Base-by-base conservation (phyloP, 495 filamentous ascomycete genomes). In the Xylona heveae region DNA sequence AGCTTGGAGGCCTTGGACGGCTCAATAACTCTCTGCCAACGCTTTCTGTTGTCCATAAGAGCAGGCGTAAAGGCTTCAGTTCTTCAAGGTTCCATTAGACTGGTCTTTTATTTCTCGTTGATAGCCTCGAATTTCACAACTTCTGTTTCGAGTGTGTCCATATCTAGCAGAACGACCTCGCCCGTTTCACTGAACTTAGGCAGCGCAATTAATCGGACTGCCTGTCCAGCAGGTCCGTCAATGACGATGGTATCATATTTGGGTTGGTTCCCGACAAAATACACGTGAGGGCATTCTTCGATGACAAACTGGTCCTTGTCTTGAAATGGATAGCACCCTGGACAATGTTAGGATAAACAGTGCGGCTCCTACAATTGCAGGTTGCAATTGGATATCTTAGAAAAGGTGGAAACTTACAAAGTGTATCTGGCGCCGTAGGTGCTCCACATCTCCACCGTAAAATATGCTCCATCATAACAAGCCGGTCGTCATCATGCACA, bases 311-410 rank as follows among this genome's bases (percentile, higher is more conserved):
- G 83, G 44, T 99, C 88, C 28, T 77, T 64, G 23, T 78, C 71
- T 55, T 93, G 79, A 54, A 90, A 95, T 6, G 88, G 88, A 49
- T 94, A 95, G 34, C 75, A 77, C 85, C 83, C 82, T 92, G 38
- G 19, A 9, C 28, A 7, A 1, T 14, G 23, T 38, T 25, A 37
- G 50, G 36, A 47, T 17, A 10, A 34, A 10, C 13, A 36, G 32
- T 18, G 23, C 24, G 14, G 9, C 23, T n/a, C 4, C 8, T 12
- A 31, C 40, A 10, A 46, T 20, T 14, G 4, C 1, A 3, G 24
- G 16, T 15, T 17, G 21, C 18, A 29, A 17, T 2, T 31, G 10
- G 15, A 17, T 22, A 7, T 28, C 14, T 19, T 23, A 35, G 22
- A 26, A 18, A 19, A 8, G 4, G 12, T 22, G 20, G 24, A 10